phyloP scores from a whole-genome alignment of 2,329 filamentous ascomycete genomes.

The Paecilomyces niveus region DNA sequence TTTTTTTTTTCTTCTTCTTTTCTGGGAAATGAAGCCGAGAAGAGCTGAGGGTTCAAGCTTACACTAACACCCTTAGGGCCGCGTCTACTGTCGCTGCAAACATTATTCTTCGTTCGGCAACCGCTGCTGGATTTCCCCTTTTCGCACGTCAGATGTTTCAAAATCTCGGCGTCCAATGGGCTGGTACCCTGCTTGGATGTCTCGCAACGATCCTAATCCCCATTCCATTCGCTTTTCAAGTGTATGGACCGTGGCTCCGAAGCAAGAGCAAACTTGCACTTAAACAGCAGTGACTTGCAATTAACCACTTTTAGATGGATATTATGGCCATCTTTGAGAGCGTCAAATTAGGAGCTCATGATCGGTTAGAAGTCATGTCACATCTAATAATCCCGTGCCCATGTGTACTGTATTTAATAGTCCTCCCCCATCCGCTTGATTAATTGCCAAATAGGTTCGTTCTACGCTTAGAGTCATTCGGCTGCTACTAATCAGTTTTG shows the following conservation, averaged over 20 bases:
- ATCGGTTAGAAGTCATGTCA: too few relatives aligned
- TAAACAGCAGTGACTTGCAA: not conserved
- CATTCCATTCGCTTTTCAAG: conserved; percentile 27
- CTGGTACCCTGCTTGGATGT: conserved; percentile 31
- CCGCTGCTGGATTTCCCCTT: conserved; percentile 29
- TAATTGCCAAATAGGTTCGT: too few relatives aligned
- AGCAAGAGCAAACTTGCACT: conserved; percentile 1
- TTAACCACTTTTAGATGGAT: not conserved
- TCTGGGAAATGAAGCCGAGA: too few relatives aligned
- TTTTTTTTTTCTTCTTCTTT: not conserved
- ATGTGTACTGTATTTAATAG: too few relatives aligned
- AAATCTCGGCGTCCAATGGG: conserved; percentile 32
- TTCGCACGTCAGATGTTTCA: conserved; percentile 31
- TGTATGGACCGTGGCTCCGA: conserved; percentile 22
- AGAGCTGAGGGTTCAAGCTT: not conserved
- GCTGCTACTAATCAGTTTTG: too few relatives aligned
- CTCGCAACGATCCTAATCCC: conserved; percentile 30
- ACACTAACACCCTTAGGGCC: conserved; percentile 14
- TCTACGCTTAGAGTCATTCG: too few relatives aligned
- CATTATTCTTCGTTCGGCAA: conserved; percentile 29
- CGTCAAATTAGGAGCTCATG: not conserved
- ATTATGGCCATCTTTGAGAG: not conserved
- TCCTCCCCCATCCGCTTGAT: too few relatives aligned
- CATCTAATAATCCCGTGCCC: too few relatives aligned
- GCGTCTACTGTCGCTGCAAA: conserved; percentile 33